Evolutionary conservation across 345 rosid species (phyloP), one percentile per base, ranked within the genome.

Genomic region (Lepidium africanum): DNA sequence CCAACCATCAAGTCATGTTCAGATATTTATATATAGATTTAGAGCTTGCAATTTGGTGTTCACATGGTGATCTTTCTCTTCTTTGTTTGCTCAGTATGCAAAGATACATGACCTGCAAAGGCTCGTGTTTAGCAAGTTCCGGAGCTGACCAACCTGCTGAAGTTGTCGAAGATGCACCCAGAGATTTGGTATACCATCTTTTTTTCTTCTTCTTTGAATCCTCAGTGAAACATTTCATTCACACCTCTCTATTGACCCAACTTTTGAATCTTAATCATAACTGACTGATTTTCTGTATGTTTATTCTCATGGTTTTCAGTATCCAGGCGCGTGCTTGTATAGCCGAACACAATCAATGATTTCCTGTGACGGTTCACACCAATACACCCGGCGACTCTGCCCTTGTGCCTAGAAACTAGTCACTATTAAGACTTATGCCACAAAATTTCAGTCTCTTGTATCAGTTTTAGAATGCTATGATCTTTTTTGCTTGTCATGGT

Each of bases 71-170:
- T 48, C 40, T 52, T 39, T 53, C 57, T 47, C 60, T 27, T 65
- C 21, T 60, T 65, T 81, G 65, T 11, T 55, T 25, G 36, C 40
- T 45, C 79, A 87, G 98, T 65, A 83, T 93, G 81, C 85, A 83
- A 76, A 86, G 85, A 75, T 88, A 90, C 72, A 76, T 93, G 88
- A 78, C 81, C 75, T 93, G 98, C 82, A 88, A 83, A 81, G 94
- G 98, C 59, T 75, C 89, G 55, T 93, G 98, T 58, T 76, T 85
- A 80, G 91, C 90, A 33, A 90, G 97, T 72, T 56, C 84, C 13
- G 97, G 97, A 12, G 69, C 85, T 14, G 97, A 93, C 80, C 98
- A 93, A 69, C 97, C 98, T 65, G 98, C 97, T 59, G 96, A 88
- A 81, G 97, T 93, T 43, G 92, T 64, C 42, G 84, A 88, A 15